These are phyloP conservation scores for Annulohypoxylon nitens DNA, from an alignment of 495 filamentous ascomycete species.

Conservation along the genomic window DNA sequence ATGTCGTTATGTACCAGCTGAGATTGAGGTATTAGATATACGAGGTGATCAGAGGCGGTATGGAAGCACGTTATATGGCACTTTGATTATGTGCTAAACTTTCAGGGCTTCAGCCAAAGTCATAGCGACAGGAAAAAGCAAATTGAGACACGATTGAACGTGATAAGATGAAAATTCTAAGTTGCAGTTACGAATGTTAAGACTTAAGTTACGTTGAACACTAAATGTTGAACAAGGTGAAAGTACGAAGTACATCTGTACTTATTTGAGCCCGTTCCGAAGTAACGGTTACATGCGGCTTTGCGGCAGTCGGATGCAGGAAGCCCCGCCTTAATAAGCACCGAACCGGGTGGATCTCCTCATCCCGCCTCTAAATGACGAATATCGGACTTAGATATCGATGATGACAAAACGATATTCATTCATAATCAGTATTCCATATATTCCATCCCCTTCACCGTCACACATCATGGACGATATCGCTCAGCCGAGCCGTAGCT, in stretches of 20 bases:
- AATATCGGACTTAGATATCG: slow-evolving; percentile 36
- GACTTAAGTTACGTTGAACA: background rate
- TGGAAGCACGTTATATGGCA: slow-evolving; percentile 19
- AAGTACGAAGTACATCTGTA: background rate
- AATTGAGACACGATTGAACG: background rate
- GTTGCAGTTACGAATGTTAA: background rate
- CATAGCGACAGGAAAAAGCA: background rate
- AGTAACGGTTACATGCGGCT: slow-evolving; percentile 19
- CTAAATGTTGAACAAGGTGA: background rate
- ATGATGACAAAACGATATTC: slow-evolving; percentile 42
- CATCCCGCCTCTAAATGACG: slow-evolving; percentile 46
- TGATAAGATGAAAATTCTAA: background rate
- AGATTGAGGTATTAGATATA: slow-evolving; percentile 6
- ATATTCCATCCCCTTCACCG: slow-evolving; percentile 7
- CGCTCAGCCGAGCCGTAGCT: background rate
- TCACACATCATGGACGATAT: slow-evolving; percentile 14
- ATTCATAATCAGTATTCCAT: slow-evolving; percentile 11
- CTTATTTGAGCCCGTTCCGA: background rate
- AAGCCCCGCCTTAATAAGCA: slow-evolving; percentile 11
- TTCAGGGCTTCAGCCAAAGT: too few species aligned
- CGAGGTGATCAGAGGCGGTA: slow-evolving; percentile 4
- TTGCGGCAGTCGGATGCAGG: slow-evolving; percentile 39
- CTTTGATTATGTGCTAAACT: background rate
- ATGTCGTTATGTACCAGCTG: slow-evolving; percentile 10
- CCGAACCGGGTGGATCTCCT: slow-evolving; percentile 44